Evolutionary conservation across 495 filamentous ascomycete genomes (phyloP).

Genomic region (Xanthoparmelia taractica): DNA sequence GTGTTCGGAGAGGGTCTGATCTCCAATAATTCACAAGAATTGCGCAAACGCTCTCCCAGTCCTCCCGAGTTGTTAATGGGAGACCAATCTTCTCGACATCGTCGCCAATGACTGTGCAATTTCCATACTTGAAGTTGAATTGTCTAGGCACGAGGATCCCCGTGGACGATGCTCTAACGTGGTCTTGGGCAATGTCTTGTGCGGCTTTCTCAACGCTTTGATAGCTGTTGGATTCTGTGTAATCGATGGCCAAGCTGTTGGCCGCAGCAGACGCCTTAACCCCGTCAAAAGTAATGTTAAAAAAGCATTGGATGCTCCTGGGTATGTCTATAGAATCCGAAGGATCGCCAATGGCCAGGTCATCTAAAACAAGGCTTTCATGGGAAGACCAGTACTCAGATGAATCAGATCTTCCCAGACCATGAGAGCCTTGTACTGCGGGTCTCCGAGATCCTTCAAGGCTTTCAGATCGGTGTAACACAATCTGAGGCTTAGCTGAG

Average conservation of each 20-base stretch:
- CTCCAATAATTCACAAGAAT: background rate
- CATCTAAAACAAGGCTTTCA: background rate
- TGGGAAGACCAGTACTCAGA: background rate
- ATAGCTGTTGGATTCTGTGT: background rate
- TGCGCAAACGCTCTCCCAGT: constrained; percentile 7
- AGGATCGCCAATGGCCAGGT: too few species aligned
- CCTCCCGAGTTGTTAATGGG: background rate
- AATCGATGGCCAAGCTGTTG: background rate
- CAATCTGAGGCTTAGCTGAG: background rate
- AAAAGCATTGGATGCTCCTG: background rate
- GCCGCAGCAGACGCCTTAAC: too few species aligned
- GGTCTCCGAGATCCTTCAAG: background rate
- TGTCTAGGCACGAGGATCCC: background rate
- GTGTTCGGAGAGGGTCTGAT: background rate
- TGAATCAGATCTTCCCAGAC: background rate
- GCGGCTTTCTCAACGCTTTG: background rate
- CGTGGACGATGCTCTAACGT: background rate
- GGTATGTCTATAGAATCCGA: background rate
- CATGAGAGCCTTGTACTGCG: background rate
- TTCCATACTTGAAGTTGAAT: constrained; percentile 2
- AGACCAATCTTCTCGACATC: background rate
- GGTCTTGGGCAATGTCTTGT: background rate
- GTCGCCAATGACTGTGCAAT: constrained; percentile 7
- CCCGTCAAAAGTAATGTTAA: background rate
- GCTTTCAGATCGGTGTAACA: background rate